Evolutionary conservation across 177 flowering plant genomes (phyloP), one percentile per base, ranked within the genome.

Genomic region (Vitis hybrid): DNA sequence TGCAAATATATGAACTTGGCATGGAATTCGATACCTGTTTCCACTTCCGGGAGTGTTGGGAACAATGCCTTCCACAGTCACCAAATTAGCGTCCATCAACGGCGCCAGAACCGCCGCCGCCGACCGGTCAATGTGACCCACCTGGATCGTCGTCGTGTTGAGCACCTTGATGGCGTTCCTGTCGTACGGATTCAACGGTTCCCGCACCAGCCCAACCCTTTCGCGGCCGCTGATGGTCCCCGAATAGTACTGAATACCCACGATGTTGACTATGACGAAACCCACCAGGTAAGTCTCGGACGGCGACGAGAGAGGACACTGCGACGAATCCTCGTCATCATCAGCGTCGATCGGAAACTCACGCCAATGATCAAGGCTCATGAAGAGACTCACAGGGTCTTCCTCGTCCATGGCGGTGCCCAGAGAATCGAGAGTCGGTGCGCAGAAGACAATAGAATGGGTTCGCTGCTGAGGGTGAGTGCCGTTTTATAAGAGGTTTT

Each of bases 131-230:
- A 94, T 76, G 77, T 90, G 75, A 1, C 97, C 98, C 14, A 94
- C 93, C 64, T 91, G 97, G 21, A 60, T 19, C 27, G 76, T 62
- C 5, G 85, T 48, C 6, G 80, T 91, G 68, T 92, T 89, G 59
- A 91, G 66, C 6, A 94, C 97, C 63, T 83, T 91, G 66, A 94
- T 86, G 35, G 97, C 98, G 78, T 94, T 92, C 11, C 70, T 21
- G 56, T 94, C 97, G 70, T 79, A 66, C 3, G 83, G 82, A 62
- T 92, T 92, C 11, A 86, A 62, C 32, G 97, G 98, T 30, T 94
- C 94, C 1, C 97, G 89, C 35, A 93, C 85, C 19, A 94, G 77
- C 54, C 91, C 94, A 56, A 94, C 97, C 88, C 93, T 74, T 71
- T 94, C 93, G 0, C 96, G 81, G 65, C 91, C 98, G 70, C 70